Evolutionary conservation across 768 basidiomycete genomes (phyloP).

Genomic region (Pleurotus platypus): DNA sequence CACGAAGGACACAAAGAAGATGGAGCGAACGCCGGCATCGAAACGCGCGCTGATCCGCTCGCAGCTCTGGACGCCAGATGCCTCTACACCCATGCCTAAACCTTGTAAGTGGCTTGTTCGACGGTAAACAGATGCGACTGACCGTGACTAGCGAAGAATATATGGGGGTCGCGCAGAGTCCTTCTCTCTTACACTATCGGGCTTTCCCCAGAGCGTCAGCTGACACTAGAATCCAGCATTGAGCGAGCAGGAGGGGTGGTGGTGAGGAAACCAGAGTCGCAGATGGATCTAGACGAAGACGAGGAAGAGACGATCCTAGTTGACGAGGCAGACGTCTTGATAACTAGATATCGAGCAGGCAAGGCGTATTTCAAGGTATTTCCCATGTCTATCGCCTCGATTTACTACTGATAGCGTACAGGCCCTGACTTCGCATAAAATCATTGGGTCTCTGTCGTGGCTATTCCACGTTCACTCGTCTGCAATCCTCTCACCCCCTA

Average conservation of each 20-base stretch:
- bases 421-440: slow-evolving; percentile 57
- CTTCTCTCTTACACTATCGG: slow-evolving; percentile 60
- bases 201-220: slow-evolving; percentile 41
- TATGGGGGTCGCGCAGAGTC: slow-evolving; percentile 62
- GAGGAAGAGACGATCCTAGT: slow-evolving; percentile 39
- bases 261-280: slow-evolving; percentile 22
- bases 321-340: slow-evolving; percentile 62
- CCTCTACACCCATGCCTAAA: not conserved
- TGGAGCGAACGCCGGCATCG: slow-evolving; percentile 20
- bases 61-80: slow-evolving; percentile 25
- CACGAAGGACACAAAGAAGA: slow-evolving; percentile 19
- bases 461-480: slow-evolving; percentile 72
- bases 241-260: slow-evolving; percentile 54
- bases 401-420: slow-evolving; percentile 20
- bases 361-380: slow-evolving; percentile 67
- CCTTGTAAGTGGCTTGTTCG: not conserved
- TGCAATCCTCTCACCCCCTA: slow-evolving; percentile 57
- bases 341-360: slow-evolving; percentile 69
- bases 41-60: slow-evolving; percentile 17
- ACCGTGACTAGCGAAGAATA: slow-evolving; percentile 23
- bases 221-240: slow-evolving; percentile 60
- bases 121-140: slow-evolving; percentile 4
- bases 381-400: slow-evolving; percentile 6
- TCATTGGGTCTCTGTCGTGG: slow-evolving; percentile 82
- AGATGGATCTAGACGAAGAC: slow-evolving; percentile 21